These are phyloP conservation scores for Celoporthe dispersa DNA, from an alignment of 2,329 filamentous ascomycete species.

Conservation along the genomic window DNA sequence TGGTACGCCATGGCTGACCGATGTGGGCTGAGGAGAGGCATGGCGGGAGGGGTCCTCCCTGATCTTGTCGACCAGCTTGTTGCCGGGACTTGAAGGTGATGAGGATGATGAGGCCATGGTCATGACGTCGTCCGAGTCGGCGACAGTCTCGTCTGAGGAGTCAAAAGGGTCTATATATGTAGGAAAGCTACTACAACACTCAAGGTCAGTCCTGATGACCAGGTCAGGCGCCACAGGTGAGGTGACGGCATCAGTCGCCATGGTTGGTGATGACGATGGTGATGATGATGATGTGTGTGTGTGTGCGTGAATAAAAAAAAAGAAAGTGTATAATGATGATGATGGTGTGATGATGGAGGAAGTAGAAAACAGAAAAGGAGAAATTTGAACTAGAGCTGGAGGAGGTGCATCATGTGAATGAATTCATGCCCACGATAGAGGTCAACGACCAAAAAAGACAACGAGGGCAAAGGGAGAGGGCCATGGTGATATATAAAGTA, in stretches of 20 bases:
- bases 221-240: constrained; percentile 31
- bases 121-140: constrained; percentile 22
- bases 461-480: neutral
- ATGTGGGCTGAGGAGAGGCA: constrained; percentile 86
- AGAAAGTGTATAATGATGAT: neutral
- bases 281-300: neutral
- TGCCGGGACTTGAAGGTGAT: constrained; percentile 29
- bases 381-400: neutral
- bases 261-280: neutral
- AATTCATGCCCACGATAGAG: neutral
- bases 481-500: constrained; percentile 22
- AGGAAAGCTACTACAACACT: constrained; percentile 38
- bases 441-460: neutral
- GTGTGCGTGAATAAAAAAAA: neutral
- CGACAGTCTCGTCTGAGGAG: constrained; percentile 36
- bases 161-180: constrained; percentile 41
- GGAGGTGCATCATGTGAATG: neutral
- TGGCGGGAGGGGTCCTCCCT: constrained; percentile 56
- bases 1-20: constrained; percentile 70
- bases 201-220: constrained; percentile 40
- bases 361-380: neutral
- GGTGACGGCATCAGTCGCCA: constrained; percentile 19
- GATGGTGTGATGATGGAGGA: neutral
- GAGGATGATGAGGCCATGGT: constrained; percentile 37
- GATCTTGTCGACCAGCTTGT: constrained; percentile 38